Evolutionary conservation across 2,329 filamentous ascomycete species (phyloP).

Genomic region (Parastagonospora nodorum): DNA sequence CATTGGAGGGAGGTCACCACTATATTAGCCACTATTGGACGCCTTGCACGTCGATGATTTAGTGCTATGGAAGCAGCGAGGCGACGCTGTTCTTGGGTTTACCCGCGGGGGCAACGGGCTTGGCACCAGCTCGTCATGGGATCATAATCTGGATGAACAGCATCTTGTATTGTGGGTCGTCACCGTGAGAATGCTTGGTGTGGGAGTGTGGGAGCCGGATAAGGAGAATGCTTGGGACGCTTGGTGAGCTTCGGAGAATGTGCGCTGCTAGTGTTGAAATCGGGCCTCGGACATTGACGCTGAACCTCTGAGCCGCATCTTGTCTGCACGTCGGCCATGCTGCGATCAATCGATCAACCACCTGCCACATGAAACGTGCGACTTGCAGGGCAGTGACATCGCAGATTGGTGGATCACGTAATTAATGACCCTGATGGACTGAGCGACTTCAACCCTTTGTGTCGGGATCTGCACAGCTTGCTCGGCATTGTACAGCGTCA

Average conservation of each 20-base stretch:
- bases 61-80: not conserved
- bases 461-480: not conserved
- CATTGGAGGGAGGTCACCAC: not conserved
- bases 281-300: not conserved
- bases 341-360: not conserved
- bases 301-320: constrained; percentile 3
- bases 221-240: constrained; percentile 16
- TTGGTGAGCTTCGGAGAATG: constrained; percentile 13
- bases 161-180: not conserved
- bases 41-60: not conserved
- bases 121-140: not conserved
- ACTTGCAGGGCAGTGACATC: not conserved
- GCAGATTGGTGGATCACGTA: not conserved
- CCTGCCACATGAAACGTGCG: not conserved
- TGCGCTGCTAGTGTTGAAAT: constrained; percentile 1
- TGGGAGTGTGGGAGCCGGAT: not conserved
- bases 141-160: too few species aligned
- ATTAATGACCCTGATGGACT: too few species aligned
- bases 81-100: not conserved
- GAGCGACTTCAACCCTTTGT: too few species aligned
- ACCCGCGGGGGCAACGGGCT: not conserved
- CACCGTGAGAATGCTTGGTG: not conserved
- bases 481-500: too few species aligned
- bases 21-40: not conserved
- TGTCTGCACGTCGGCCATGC: constrained; percentile 4